Evolutionary conservation across 306 rosid species (phyloP).

Genomic region (Acacia crassicarpa): DNA sequence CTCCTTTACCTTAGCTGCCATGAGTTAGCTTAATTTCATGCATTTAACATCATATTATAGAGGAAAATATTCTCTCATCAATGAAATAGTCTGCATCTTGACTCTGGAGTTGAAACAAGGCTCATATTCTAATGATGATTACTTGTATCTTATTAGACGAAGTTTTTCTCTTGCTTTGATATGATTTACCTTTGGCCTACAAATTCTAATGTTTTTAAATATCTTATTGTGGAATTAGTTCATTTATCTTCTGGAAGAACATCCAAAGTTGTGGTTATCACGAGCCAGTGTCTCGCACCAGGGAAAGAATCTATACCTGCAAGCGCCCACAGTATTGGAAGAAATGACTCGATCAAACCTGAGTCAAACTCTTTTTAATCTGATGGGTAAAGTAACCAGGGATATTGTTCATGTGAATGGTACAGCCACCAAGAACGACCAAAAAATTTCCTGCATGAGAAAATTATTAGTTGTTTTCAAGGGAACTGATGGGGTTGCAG

Average conservation of each 20-base stretch:
- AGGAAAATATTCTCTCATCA: neutral
- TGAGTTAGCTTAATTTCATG: neutral
- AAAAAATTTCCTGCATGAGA: slow-evolving; percentile 58
- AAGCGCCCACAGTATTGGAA: slow-evolving; percentile 93
- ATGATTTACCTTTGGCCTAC: neutral
- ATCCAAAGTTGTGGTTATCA: slow-evolving; percentile 69
- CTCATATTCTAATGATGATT: neutral
- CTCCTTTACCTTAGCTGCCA: neutral
- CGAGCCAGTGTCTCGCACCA: slow-evolving; percentile 76
- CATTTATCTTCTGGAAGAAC: slow-evolving; percentile 74
- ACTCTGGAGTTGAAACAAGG: slow-evolving; percentile 2
- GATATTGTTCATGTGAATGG: slow-evolving; percentile 82
- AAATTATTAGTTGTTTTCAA: slow-evolving; percentile 74
- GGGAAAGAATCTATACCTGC: slow-evolving; percentile 91
- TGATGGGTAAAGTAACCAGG: slow-evolving; percentile 70
- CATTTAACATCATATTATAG: neutral
- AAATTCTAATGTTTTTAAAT: slow-evolving; percentile 17
- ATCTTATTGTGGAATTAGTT: slow-evolving; percentile 57
- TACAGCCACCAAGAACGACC: slow-evolving; percentile 54
- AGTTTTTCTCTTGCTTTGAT: slow-evolving; percentile 1
- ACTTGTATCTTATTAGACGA: neutral
- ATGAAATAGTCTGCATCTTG: slow-evolving; percentile 4
- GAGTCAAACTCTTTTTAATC: slow-evolving; percentile 56
- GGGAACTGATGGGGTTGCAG: slow-evolving; percentile 82
- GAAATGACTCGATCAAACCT: slow-evolving; percentile 96